A percentile compares a stretch with the other conserved stretches of the same genome.
Evolutionary conservation across 495 filamentous ascomycete species (phyloP).

Genomic region (Penicilliopsis zonata): DNA sequence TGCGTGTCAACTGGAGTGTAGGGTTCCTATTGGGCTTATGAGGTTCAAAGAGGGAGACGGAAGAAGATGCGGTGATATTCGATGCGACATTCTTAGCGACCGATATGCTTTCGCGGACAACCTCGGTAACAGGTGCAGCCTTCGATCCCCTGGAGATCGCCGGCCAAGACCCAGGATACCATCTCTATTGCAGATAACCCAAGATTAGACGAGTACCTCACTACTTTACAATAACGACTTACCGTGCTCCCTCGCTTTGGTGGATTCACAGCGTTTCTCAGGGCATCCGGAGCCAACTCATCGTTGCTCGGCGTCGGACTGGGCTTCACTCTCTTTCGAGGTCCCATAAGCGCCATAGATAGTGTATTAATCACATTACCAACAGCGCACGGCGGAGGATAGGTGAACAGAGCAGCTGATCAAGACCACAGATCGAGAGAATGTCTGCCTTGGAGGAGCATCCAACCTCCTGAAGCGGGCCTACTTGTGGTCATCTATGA

Average conservation of each 20-base stretch:
- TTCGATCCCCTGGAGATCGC: slow-evolving; percentile 45
- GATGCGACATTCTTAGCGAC: slow-evolving; percentile 38
- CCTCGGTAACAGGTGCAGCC: slow-evolving; percentile 58
- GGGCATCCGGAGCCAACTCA: slow-evolving; percentile 10
- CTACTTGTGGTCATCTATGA: neutral
- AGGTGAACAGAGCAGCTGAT: neutral
- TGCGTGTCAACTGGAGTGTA: slow-evolving; percentile 31
- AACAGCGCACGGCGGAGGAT: slow-evolving; percentile 1
- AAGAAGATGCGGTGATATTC: slow-evolving; percentile 19
- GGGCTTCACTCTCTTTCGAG: slow-evolving; percentile 52
- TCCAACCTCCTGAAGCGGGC: neutral
- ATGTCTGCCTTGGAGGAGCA: neutral
- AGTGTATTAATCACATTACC: slow-evolving; percentile 20
- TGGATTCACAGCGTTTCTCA: slow-evolving; percentile 14
- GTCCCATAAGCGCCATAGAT: slow-evolving; percentile 39
- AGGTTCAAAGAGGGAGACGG: slow-evolving; percentile 17
- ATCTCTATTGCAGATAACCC: slow-evolving; percentile 19
- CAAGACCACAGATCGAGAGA: neutral
- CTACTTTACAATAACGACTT: slow-evolving; percentile 8
- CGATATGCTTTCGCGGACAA: slow-evolving; percentile 67
- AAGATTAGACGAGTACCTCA: too few relatives aligned
- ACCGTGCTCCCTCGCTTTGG: slow-evolving; percentile 23
- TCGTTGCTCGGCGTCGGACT: slow-evolving; percentile 27
- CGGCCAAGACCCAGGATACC: slow-evolving; percentile 53
- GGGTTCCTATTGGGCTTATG: slow-evolving; percentile 16